phyloP scores from a whole-genome alignment of 176 grass and related monocot genomes.

The Leersia perrieri region DNA sequence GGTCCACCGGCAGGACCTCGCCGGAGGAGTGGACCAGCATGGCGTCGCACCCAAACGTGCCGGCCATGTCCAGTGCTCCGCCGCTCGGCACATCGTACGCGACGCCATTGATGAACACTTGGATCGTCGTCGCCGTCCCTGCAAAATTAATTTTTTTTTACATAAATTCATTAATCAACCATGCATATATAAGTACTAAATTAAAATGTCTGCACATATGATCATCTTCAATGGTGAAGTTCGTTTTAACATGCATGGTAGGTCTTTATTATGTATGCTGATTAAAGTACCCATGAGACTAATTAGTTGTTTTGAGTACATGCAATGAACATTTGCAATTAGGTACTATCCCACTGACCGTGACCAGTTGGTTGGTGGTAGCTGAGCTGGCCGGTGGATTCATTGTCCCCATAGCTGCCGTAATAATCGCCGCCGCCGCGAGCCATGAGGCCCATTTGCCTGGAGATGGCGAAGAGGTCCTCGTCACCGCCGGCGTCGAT shows the following conservation, averaged over 20 bases:
- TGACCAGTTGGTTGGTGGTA: slow-evolving; percentile 33
- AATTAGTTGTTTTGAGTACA: background rate
- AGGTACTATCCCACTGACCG: slow-evolving; percentile 14
- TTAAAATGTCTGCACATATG: background rate
- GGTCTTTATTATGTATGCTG: too few relatives aligned
- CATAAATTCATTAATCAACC: background rate
- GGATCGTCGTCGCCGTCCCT: slow-evolving; percentile 13
- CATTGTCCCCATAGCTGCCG: slow-evolving; percentile 24
- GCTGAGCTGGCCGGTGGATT: slow-evolving; percentile 20
- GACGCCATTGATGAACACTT: slow-evolving; percentile 58
- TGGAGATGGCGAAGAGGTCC: slow-evolving; percentile 53
- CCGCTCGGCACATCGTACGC: slow-evolving; percentile 39
- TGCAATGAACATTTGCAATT: background rate
- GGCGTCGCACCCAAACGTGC: slow-evolving; percentile 33
- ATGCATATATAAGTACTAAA: too few relatives aligned
- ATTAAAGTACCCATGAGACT: too few relatives aligned
- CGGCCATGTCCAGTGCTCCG: slow-evolving; percentile 27
- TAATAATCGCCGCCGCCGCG: background rate
- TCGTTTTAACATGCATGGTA: too few relatives aligned
- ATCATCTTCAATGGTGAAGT: slow-evolving; percentile 2
- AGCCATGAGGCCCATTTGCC: slow-evolving; percentile 42
- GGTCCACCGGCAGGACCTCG: slow-evolving; percentile 48
- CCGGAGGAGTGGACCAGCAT: slow-evolving; percentile 66
- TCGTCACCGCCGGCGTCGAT: slow-evolving; percentile 3
- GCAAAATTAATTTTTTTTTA: background rate